phyloP scores from a whole-genome alignment of 2,329 filamentous ascomycete genomes.

The Verticillium albo-atrum region DNA sequence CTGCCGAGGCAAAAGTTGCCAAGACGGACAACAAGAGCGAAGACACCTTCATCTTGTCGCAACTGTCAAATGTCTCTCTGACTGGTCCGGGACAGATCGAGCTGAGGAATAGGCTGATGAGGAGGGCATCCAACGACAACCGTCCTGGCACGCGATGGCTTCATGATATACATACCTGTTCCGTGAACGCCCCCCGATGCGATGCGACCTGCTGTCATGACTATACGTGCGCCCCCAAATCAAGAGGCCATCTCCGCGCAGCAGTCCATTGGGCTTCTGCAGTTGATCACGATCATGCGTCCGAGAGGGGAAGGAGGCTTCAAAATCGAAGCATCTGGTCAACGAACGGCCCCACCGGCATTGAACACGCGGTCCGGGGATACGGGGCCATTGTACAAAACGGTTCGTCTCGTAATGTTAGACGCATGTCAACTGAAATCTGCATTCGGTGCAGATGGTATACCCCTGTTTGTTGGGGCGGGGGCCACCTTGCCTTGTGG shows the following conservation, averaged over 20 bases:
- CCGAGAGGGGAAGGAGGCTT: not conserved
- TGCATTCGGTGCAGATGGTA: not conserved
- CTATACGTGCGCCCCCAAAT: not conserved
- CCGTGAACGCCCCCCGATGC: not conserved
- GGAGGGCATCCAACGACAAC: not conserved
- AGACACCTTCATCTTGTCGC: not conserved
- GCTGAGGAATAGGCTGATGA: not conserved
- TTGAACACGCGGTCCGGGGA: not conserved
- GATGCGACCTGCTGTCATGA: not conserved
- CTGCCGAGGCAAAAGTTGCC: not conserved
- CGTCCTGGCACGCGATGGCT: not conserved
- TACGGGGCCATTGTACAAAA: not conserved
- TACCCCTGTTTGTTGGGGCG: not conserved
- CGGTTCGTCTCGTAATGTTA: not conserved
- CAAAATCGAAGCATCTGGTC: not conserved
- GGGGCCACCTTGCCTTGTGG: not conserved
- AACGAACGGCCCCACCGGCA: not conserved
- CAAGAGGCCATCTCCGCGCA: not conserved
- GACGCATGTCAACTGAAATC: not conserved
- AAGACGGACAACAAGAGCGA: not conserved
- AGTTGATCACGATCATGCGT: not conserved
- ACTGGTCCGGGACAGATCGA: not conserved
- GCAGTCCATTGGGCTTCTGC: not conserved
- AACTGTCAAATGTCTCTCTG: not conserved
- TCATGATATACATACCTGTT: not conserved